Conservation (phyloP, 352 stramenopile species). For the Pilasporangium apinafurcum region DNA sequence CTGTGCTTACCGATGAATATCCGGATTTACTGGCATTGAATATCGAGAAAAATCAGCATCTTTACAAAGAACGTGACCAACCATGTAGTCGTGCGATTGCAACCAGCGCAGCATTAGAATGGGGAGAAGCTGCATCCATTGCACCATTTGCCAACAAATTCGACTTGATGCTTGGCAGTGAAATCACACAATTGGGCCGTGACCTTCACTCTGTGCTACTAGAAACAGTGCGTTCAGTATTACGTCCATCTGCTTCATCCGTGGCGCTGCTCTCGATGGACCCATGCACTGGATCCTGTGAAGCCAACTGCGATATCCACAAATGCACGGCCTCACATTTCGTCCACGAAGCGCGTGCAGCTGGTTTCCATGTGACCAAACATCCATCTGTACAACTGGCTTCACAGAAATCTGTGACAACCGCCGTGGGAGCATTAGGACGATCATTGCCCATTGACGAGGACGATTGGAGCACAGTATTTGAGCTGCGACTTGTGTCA, state of each 20-base stretch:
- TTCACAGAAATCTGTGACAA: constrained; percentile 14
- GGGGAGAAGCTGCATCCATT: constrained; percentile 19
- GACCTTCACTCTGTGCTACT: constrained; percentile 30
- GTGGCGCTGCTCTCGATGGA: constrained; percentile 56
- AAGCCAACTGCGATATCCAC: constrained; percentile 25
- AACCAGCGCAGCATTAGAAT: constrained; percentile 28
- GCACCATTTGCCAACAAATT: constrained; percentile 24
- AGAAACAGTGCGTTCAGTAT: constrained; percentile 26
- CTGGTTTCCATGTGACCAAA: constrained; percentile 31
- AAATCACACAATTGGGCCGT: constrained; percentile 50
- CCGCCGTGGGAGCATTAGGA: constrained; percentile 35
- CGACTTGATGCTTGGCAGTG: constrained; percentile 52
- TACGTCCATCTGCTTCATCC: constrained; percentile 14
- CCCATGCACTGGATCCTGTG: constrained; percentile 23
- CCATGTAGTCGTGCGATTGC: constrained; percentile 7
- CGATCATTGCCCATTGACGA: constrained; percentile 31
- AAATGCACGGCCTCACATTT: constrained; percentile 60
- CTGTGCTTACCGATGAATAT: constrained; percentile 51
- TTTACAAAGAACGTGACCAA: constrained; percentile 10
- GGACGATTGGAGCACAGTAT: constrained; percentile 46
- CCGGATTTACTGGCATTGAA: constrained; percentile 41
- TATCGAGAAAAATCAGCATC: constrained; percentile 23
- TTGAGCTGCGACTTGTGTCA: constrained; percentile 38
- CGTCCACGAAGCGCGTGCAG: constrained; percentile 18
- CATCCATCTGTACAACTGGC: constrained; percentile 28